These are phyloP conservation scores for Tympanopsis confertula DNA, from an alignment of 2,329 filamentous ascomycete genomes.

Conservation along the genomic window DNA sequence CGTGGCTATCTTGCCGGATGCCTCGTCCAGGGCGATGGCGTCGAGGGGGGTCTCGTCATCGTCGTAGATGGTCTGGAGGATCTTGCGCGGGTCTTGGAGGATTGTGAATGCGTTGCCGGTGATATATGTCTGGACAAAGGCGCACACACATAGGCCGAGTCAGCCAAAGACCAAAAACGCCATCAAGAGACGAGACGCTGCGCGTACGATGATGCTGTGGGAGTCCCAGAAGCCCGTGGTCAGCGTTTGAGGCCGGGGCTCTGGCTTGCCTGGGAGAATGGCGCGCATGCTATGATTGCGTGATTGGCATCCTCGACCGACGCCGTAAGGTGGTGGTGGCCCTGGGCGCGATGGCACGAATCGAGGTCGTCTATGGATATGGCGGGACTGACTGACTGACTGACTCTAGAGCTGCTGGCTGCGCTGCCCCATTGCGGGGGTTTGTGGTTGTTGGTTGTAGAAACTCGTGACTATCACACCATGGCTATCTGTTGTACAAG, in stretches of 20 bases:
- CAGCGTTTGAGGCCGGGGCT: conserved; percentile 66
- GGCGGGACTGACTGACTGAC: neutral
- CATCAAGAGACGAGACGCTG: conserved; percentile 2
- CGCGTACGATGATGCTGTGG: conserved; percentile 55
- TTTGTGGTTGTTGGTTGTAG: neutral
- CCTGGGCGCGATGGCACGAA: neutral
- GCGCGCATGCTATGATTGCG: conserved; percentile 53
- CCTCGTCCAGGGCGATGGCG: conserved; percentile 70
- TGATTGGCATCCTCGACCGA: conserved; percentile 3
- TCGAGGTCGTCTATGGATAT: neutral
- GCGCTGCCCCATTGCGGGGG: too few species aligned
- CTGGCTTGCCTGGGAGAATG: conserved; percentile 69
- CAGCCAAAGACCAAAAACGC: conserved; percentile 5
- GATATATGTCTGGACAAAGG: conserved; percentile 60
- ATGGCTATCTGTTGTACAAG: too few species aligned
- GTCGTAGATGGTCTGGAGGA: conserved; percentile 85
- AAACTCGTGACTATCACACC: too few species aligned
- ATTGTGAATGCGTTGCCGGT: conserved; percentile 81
- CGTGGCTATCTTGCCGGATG: conserved; percentile 73
- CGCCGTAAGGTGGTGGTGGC: neutral
- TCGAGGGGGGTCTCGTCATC: conserved; percentile 55
- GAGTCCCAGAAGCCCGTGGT: conserved; percentile 64
- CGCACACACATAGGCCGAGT: conserved; percentile 6
- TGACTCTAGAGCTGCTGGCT: neutral
- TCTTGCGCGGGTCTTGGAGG: conserved; percentile 59